phyloP scores from a whole-genome alignment of 805 yeast species.

The Candida patagonica region DNA sequence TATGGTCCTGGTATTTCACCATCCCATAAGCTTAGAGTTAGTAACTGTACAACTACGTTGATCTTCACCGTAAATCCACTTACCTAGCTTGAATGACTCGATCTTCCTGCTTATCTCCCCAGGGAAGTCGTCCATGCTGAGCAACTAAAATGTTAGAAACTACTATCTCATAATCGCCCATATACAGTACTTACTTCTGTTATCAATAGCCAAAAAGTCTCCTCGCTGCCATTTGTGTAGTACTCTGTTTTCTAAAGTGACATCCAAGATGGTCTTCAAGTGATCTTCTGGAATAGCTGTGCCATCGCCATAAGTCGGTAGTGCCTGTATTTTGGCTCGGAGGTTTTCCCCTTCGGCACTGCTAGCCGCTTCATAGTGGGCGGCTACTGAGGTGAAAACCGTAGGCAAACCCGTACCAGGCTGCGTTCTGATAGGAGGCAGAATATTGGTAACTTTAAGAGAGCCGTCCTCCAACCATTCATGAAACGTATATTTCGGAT shows the following conservation, averaged over 20 bases:
- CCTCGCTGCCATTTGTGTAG: constrained; percentile 10
- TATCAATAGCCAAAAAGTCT: constrained; percentile 7
- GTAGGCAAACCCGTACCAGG: constrained; percentile 7
- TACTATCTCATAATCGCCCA: constrained; percentile 6
- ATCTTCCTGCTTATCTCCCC: constrained; percentile 7
- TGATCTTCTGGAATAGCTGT: constrained; percentile 7
- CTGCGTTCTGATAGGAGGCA: constrained; percentile 6
- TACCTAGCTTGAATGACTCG: constrained; percentile 9
- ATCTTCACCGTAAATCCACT: background rate
- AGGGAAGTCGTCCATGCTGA: constrained; percentile 9
- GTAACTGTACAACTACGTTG: background rate
- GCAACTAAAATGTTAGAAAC: constrained; percentile 4
- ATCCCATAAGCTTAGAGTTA: background rate
- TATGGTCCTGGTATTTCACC: background rate
- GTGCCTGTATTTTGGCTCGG: background rate
- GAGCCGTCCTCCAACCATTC: constrained; percentile 9
- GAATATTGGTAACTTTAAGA: constrained; percentile 4
- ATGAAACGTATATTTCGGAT: constrained; percentile 4
- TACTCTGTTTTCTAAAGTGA: constrained; percentile 4
- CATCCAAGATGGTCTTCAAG: constrained; percentile 1
- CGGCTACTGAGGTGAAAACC: constrained; percentile 3
- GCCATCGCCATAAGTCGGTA: constrained; percentile 6
- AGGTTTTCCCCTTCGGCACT: background rate
- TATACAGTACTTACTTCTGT: constrained; percentile 6
- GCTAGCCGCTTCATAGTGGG: constrained; percentile 1